Base-by-base conservation (phyloP, 768 basidiomycete species). In the Trametes elegans region DNA sequence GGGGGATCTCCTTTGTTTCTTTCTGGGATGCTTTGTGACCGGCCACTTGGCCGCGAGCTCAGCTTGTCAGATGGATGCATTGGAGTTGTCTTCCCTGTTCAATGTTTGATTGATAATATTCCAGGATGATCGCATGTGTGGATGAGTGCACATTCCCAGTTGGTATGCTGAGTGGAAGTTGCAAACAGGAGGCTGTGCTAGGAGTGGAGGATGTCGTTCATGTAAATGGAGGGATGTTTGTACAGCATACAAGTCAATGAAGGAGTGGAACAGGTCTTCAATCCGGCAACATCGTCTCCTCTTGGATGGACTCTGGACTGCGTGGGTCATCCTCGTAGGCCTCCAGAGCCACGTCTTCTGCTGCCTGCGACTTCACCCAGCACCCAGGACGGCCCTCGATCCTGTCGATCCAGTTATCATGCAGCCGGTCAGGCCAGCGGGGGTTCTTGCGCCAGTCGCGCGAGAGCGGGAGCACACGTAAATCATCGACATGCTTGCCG, bases 1-100 rank as follows among this genome's bases (percentile, higher is more conserved):
- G 63, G 65, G 67, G 67, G 67, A 68, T 61, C 62, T 29, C 35
- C 34, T 53, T 24, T 35, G n/a, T 23, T 44, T 53, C 42, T 23
- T 53, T 53, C 51, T 53, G 51, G 34, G 4, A 18, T 28, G 31
- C 41, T 42, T 53, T 53, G 51, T 7, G 42, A 53, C 42, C 51
- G n/a, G 51, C 38, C 51, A 45, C 18, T 53, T 27, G 51, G 36
- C 51, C 45, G 51, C n/a, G 29, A 53, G 42, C 51, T 53, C 42
- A 43, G 51, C 36, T 16, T 1, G 14, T 53, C 51, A 53, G 51
- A 53, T 53, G 27, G 51, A 51, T 26, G 10, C 14, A 39, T 27
- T 9, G 48, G 26, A 10, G 4, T 44, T 18, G 7, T 2, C 7
- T 44, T n/a, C 14, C 1, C 21, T 41, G 19, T 41, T 32, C 31